phyloP scores from a whole-genome alignment of 805 yeast genomes.

The Priceomyces castillae region DNA sequence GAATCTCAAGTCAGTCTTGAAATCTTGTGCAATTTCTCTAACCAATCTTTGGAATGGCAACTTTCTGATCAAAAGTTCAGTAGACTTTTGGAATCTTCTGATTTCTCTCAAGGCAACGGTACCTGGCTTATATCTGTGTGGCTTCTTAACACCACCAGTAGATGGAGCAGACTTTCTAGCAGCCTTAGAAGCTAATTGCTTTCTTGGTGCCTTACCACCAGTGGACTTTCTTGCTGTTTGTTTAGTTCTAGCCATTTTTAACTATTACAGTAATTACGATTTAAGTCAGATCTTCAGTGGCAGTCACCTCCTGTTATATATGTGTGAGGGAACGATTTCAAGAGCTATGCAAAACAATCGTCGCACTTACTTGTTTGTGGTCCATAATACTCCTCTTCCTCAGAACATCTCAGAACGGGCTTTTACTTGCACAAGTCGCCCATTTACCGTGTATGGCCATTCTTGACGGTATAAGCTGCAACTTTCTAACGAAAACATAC shows the following conservation, averaged over 20 bases:
- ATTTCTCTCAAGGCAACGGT: constrained; percentile 49
- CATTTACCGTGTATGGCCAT: background rate
- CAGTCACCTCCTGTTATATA: background rate
- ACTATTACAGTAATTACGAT: background rate
- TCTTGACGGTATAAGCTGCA: background rate
- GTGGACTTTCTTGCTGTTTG: constrained; percentile 50
- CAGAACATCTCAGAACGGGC: background rate
- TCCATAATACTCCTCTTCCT: background rate
- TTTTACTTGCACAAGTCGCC: background rate
- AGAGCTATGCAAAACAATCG: background rate
- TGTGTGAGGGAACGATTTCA: background rate
- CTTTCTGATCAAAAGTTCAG: constrained; percentile 47
- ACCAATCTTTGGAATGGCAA: constrained; percentile 49
- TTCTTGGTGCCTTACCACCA: constrained; percentile 50
- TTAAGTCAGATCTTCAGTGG: background rate
- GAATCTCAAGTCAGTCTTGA: constrained; percentile 47
- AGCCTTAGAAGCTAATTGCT: constrained; percentile 48
- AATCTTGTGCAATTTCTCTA: constrained; percentile 47
- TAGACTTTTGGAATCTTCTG: constrained; percentile 47
- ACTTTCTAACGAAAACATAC: background rate
- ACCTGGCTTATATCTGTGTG: constrained; percentile 51
- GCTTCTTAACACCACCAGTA: constrained; percentile 48
- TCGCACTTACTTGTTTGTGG: background rate
- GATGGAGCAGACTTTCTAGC: constrained; percentile 49
- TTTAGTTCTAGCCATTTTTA: constrained; percentile 44